Evolutionary conservation across 2,329 filamentous ascomycete genomes (phyloP).

Genomic region (Ascomycota sp.): DNA sequence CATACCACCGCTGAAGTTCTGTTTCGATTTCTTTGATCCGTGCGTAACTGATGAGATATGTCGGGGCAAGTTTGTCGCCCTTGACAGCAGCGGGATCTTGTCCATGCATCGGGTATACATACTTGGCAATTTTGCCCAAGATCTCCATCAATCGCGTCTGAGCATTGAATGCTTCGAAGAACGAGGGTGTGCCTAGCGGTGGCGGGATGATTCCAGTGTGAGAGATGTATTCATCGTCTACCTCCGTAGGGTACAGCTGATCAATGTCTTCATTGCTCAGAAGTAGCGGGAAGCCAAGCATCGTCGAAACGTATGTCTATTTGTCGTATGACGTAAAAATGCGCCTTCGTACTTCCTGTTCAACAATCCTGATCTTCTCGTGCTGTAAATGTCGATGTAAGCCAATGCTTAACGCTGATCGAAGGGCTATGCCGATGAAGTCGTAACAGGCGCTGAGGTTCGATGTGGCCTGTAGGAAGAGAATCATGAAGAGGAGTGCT

Average conservation of each 20-base stretch:
- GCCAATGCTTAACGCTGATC: constrained; percentile 57
- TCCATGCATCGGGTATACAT: constrained; percentile 44
- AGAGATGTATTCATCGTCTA: constrained; percentile 49
- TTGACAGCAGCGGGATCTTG: constrained; percentile 29
- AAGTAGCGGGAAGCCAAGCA: constrained; percentile 45
- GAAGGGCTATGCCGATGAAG: constrained; percentile 58
- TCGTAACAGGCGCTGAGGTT: constrained; percentile 65
- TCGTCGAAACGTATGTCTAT: constrained; percentile 52
- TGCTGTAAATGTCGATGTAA: constrained; percentile 54
- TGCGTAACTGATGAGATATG: constrained; percentile 42
- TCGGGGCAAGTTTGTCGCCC: constrained; percentile 21
- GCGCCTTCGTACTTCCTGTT: constrained; percentile 40
- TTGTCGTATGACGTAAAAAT: constrained; percentile 47
- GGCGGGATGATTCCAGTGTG: constrained; percentile 32
- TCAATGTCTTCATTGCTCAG: constrained; percentile 46
- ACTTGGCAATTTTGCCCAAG: constrained; percentile 41
- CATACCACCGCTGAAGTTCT: constrained; percentile 42
- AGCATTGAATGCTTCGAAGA: constrained; percentile 45
- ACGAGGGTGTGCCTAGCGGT: constrained; percentile 33
- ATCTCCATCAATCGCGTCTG: constrained; percentile 43
- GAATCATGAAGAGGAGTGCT: constrained; percentile 57
- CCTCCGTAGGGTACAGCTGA: constrained; percentile 40
- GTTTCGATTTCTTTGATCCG: constrained; percentile 44
- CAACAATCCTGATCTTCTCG: constrained; percentile 38
- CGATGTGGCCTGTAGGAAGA: constrained; percentile 63